Percentiles rank a stretch among this genome's conserved stretches.
Evolutionary conservation across 345 rosid species (phyloP).

Genomic region (Kernera saxatilis): DNA sequence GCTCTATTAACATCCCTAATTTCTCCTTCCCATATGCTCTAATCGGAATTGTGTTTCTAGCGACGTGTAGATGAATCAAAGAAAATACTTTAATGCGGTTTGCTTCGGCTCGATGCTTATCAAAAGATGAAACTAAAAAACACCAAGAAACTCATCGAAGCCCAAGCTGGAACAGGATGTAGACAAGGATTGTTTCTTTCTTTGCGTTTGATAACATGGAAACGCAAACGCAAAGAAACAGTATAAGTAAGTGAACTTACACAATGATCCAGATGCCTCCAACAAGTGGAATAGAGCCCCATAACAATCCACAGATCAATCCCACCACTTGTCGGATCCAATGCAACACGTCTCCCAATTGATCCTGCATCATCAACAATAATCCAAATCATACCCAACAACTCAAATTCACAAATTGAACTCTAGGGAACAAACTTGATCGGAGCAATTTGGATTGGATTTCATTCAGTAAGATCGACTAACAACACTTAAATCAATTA

Average conservation of each 20-base stretch:
- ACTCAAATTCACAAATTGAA: background rate
- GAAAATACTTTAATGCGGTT: background rate
- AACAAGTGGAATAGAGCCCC: slow-evolving; percentile 80
- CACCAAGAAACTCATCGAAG: background rate
- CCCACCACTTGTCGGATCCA: slow-evolving; percentile 93
- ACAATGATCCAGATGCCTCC: slow-evolving; percentile 84
- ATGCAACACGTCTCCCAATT: slow-evolving; percentile 95
- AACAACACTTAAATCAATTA: background rate
- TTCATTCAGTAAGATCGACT: background rate
- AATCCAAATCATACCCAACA: background rate
- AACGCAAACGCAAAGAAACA: background rate
- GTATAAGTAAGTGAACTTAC: slow-evolving; percentile 43
- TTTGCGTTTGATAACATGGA: background rate
- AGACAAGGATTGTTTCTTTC: background rate
- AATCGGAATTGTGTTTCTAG: background rate
- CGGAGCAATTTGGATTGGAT: background rate
- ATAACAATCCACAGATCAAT: slow-evolving; percentile 69
- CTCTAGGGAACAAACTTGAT: background rate
- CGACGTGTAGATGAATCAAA: background rate
- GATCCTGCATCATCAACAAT: slow-evolving; percentile 55
- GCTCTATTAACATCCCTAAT: no score
- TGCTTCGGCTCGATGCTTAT: background rate
- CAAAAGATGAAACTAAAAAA: background rate
- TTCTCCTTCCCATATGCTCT: background rate
- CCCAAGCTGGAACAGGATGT: background rate